Evolutionary conservation across 192 early-diverging fungal genomes (phyloP), one percentile per base, ranked within the genome.

Genomic region (Lobosporangium transversale): DNA sequence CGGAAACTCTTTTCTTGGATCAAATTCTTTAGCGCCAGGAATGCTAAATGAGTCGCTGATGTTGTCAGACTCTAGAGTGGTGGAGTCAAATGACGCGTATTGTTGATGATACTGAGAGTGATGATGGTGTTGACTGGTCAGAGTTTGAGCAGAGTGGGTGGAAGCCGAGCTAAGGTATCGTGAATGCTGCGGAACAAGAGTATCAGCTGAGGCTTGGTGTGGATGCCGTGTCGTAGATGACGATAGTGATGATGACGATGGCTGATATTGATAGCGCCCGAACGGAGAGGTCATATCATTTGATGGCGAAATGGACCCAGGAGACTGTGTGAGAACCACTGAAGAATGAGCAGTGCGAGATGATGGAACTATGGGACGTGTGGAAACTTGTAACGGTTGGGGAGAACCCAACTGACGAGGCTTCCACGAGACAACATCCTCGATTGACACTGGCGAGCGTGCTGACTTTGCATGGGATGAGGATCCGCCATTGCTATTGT

Each of bases 1-100:
- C 5, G 71, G 44, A 49, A 75, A 75, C 24, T 66, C 71, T 18
- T 59, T 26, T 17, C 36, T 52, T 23, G 73, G 73, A 57, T 76
- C 59, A 62, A 67, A 76, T 35, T 76, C 73, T 30, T 47, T 48
- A 4, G 60, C 60, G 14, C 49, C 60, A 4, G 29, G 33, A 35
- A 53, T 20, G 24, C 24, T 48, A 32, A 27, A 40, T 23, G 33
- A 20, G 37, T 14, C 14, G 37, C 37, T 40, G 37, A 7, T 40
- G 37, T 14, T 40, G 37, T 10, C 14, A 40, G 58, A 23, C n/a
- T n/a, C n/a, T n/a, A n/a, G n/a, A n/a, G n/a, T n/a, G n/a, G n/a
- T n/a, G n/a, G n/a, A n/a, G n/a, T n/a, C n/a, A n/a, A n/a, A n/a
- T n/a, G n/a, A n/a, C n/a, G n/a, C n/a, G n/a, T n/a, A 50, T 50